Conservation (phyloP, 2,329 filamentous ascomycete genomes). For the Scytalidium sp. region DNA sequence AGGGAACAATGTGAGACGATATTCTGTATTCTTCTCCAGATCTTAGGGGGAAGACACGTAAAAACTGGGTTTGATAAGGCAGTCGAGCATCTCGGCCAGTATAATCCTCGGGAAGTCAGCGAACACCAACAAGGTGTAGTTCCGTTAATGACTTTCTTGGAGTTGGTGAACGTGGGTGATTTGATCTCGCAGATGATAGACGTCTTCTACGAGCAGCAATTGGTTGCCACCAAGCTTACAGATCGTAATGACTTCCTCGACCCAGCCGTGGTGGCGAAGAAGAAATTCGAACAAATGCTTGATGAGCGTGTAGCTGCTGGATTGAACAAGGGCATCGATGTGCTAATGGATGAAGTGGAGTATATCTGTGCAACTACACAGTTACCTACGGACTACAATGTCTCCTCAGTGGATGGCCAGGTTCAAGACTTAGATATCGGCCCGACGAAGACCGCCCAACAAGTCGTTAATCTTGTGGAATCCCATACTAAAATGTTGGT, state of each 20-base stretch:
- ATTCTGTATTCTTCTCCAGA: constrained; percentile 79
- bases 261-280: constrained; percentile 89
- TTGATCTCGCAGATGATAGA: constrained; percentile 99
- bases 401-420: constrained; percentile 35
- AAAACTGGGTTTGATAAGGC: constrained; percentile 93
- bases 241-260: constrained; percentile 95
- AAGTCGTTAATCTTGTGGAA: constrained; percentile 80
- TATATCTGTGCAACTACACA: constrained; percentile 91
- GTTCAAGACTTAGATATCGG: constrained; percentile 54
- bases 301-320: constrained; percentile 95
- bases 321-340: constrained; percentile 95
- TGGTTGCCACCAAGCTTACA: constrained; percentile 75
- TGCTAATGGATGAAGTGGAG: constrained; percentile 97
- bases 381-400: constrained; percentile 82
- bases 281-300: constrained; percentile 97
- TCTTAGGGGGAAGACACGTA: constrained; percentile 82
- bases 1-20: constrained; percentile 86
- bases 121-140: constrained; percentile 72
- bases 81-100: constrained; percentile 83
- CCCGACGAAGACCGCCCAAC: constrained; percentile 73
- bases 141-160: constrained; percentile 90
- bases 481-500: constrained; percentile 90
- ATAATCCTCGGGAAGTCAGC: constrained; percentile 81
- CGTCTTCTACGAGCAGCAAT: constrained; percentile 96
- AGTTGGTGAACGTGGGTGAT: constrained; percentile 96